phyloP scores from a whole-genome alignment of 805 yeast species.

The Myxozyma udenii region DNA sequence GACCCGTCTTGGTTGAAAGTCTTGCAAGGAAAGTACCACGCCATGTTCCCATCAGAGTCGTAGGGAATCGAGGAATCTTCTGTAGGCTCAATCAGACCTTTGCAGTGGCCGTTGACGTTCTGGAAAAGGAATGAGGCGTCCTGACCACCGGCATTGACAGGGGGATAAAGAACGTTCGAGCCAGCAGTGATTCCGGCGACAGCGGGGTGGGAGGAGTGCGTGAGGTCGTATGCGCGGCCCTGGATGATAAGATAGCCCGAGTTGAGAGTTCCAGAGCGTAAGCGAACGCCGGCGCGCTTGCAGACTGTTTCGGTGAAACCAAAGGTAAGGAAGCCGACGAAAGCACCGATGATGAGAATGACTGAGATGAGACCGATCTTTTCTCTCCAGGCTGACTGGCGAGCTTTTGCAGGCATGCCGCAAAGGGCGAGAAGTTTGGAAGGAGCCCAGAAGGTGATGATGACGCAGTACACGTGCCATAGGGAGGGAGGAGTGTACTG shows the following conservation, averaged over 20 bases:
- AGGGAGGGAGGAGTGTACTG: conserved; percentile 32
- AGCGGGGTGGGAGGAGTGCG: conserved; percentile 68
- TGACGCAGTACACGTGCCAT: conserved; percentile 82
- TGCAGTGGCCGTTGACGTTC: conserved; percentile 89
- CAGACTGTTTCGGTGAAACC: conserved; percentile 88
- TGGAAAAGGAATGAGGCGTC: conserved; percentile 85
- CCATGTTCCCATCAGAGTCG: conserved; percentile 58
- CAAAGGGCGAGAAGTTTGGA: conserved; percentile 62
- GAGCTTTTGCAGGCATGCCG: conserved; percentile 74
- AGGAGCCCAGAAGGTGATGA: conserved; percentile 91
- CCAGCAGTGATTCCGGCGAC: conserved; percentile 75
- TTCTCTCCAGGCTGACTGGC: conserved; percentile 97
- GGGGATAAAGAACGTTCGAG: conserved; percentile 76
- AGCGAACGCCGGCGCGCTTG: conserved; percentile 45
- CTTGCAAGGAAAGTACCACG: conserved; percentile 97
- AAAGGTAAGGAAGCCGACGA: conserved; percentile 83
- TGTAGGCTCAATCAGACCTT: conserved; percentile 68
- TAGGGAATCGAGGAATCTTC: conserved; percentile 68
- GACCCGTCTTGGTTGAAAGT: conserved; percentile 68
- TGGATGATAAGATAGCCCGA: conserved; percentile 67
- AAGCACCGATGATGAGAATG: conserved; percentile 67
- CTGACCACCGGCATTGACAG: conserved; percentile 79
- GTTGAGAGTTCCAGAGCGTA: conserved; percentile 58
- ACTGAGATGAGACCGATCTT: conserved; percentile 80
- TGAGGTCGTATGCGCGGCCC: conserved; percentile 75